phyloP scores from a whole-genome alignment of 1,139 yeast genomes.

The Schwanniomyces etchellsii region DNA sequence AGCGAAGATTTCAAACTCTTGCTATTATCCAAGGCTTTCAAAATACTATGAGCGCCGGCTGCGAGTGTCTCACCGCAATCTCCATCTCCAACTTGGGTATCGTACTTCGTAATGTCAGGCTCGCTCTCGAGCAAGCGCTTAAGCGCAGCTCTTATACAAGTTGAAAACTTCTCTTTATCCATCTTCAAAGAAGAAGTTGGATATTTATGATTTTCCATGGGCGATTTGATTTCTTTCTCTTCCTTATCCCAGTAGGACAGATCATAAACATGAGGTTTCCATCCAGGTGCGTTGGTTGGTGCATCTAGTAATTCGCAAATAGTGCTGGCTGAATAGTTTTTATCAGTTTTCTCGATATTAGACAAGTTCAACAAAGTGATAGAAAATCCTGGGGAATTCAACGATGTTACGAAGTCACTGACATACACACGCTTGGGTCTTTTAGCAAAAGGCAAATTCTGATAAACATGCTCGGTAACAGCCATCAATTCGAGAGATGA shows the following conservation, averaged over 20 bases:
- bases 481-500: slow-evolving; percentile 71
- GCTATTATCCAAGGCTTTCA: slow-evolving; percentile 44
- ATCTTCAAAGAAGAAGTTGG: slow-evolving; percentile 34
- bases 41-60: slow-evolving; percentile 72
- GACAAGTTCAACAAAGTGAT: slow-evolving; percentile 69
- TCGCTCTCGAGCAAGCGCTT: slow-evolving; percentile 49
- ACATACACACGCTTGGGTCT: slow-evolving; percentile 61
- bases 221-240: slow-evolving; percentile 21
- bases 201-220: slow-evolving; percentile 19
- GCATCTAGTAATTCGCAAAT: slow-evolving; percentile 52
- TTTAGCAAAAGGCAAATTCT: slow-evolving; percentile 43
- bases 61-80: slow-evolving; percentile 93
- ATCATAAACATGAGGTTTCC: slow-evolving; percentile 49
- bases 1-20: slow-evolving; percentile 18
- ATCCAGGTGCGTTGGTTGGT: slow-evolving; percentile 76
- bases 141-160: slow-evolving; percentile 45
- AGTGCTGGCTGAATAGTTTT: slow-evolving; percentile 19
- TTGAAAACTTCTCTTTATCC: slow-evolving; percentile 33
- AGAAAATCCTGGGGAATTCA: slow-evolving; percentile 89
- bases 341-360: slow-evolving; percentile 22
- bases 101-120: slow-evolving; percentile 78
- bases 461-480: slow-evolving; percentile 46
- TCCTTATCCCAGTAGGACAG: slow-evolving; percentile 19
- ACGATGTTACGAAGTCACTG: slow-evolving; percentile 78
- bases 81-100: slow-evolving; percentile 92